phyloP scores from a whole-genome alignment of 169 alveolate genomes.

The Cryptosporidium canis region DNA sequence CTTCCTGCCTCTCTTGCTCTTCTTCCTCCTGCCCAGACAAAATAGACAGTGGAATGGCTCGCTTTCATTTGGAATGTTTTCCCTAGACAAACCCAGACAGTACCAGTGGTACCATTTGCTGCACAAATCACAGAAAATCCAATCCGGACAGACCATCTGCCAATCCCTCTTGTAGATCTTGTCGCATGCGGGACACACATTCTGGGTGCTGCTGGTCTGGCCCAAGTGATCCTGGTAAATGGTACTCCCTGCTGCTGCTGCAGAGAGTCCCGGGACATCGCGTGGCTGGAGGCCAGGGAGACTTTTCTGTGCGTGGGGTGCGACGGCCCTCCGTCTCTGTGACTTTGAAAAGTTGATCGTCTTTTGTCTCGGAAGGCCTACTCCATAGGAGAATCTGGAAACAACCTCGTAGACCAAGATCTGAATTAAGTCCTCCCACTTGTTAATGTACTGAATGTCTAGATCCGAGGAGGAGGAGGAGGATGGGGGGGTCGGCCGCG shows the following conservation, averaged over 20 bases:
- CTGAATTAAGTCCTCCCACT: conserved; percentile 51
- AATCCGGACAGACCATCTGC: conserved; percentile 19
- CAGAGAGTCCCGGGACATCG: neutral
- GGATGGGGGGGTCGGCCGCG: neutral
- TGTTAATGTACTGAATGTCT: conserved; percentile 16
- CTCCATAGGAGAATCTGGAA: conserved; percentile 38
- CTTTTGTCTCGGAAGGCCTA: conserved; percentile 59
- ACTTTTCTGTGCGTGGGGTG: neutral
- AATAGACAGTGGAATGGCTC: conserved; percentile 40
- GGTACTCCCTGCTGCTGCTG: neutral
- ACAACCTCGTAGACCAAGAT: conserved; percentile 37
- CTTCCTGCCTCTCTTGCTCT: neutral
- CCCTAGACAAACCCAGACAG: conserved; percentile 36
- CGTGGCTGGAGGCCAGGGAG: too few species aligned
- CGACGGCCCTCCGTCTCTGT: neutral
- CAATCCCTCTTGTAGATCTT: conserved; percentile 33
- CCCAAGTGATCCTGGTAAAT: too few species aligned
- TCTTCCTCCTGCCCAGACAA: neutral
- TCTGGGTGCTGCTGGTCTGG: neutral
- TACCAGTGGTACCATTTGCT: conserved; percentile 67
- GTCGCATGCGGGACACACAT: conserved; percentile 49
- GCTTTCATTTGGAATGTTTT: conserved; percentile 29
- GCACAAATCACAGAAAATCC: conserved; percentile 70
- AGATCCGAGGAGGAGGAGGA: conserved; percentile 2
- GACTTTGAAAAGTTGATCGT: neutral